phyloP scores from a whole-genome alignment of 116 monocot species.

The Dioscorea cayenensis region DNA sequence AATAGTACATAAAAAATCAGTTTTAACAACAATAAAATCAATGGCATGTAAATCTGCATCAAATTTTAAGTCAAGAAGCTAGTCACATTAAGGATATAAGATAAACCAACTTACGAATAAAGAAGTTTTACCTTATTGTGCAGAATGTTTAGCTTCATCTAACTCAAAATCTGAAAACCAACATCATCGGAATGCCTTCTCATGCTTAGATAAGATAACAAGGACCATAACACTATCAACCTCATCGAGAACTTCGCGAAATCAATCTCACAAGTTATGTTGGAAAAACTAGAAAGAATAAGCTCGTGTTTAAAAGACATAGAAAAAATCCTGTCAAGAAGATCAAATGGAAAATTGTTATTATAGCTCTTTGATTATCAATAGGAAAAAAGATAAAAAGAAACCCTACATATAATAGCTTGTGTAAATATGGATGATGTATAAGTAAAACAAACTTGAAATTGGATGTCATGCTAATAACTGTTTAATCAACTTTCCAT shows the following conservation, averaged over 20 bases:
- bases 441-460: neutral
- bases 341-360: neutral
- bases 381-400: neutral
- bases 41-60: no score
- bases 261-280: neutral
- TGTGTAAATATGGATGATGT: neutral
- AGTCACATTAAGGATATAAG: no score
- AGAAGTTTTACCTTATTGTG: constrained; percentile 49
- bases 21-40: no score
- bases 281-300: no score
- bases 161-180: constrained; percentile 42
- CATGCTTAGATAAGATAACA: constrained; percentile 78
- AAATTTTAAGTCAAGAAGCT: no score
- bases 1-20: no score
- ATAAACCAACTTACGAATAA: neutral
- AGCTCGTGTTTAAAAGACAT: no score
- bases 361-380: neutral
- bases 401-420: neutral
- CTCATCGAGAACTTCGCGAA: constrained; percentile 94
- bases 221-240: constrained; percentile 82
- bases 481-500: no score
- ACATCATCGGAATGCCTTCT: constrained; percentile 47
- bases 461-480: neutral
- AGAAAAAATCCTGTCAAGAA: no score
- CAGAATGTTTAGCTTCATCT: constrained; percentile 34